These are phyloP conservation scores for Pachyrhizus erosus DNA, from an alignment of 306 rosid genomes.

Conservation along the genomic window DNA sequence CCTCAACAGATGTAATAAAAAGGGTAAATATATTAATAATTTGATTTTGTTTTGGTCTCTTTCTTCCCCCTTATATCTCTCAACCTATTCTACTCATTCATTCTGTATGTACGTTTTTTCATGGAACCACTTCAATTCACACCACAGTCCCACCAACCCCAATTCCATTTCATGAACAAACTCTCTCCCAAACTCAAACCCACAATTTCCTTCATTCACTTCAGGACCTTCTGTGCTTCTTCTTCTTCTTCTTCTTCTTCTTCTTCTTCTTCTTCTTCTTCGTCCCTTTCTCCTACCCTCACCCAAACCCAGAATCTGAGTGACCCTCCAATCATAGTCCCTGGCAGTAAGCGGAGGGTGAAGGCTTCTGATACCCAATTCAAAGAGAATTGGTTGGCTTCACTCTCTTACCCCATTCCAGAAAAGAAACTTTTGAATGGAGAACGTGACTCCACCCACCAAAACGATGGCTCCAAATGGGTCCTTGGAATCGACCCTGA, in stretches of 20 bases:
- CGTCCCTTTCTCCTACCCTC: constrained; percentile 16
- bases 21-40: not conserved
- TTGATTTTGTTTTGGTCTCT: constrained; percentile 7
- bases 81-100: not conserved
- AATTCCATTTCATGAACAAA: constrained; percentile 47
- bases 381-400: constrained; percentile 81
- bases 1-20: not conserved
- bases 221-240: constrained; percentile 51
- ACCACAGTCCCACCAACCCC: constrained; percentile 37
- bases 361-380: constrained; percentile 63
- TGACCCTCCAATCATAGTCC: constrained; percentile 35
- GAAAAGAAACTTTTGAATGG: constrained; percentile 17
- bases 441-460: constrained; percentile 16
- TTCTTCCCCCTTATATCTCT: constrained; percentile 6
- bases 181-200: constrained; percentile 48
- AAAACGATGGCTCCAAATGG: constrained; percentile 54
- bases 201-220: constrained; percentile 29
- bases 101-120: not conserved
- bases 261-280: constrained; percentile 21
- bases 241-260: constrained; percentile 25
- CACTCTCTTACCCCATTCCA: constrained; percentile 69
- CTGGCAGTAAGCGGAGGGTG: constrained; percentile 34
- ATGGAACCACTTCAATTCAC: constrained; percentile 52
- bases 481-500: constrained; percentile 91
- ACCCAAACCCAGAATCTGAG: constrained; percentile 23